Percentiles rank a stretch among this genome's conserved stretches.
phyloP scores from a whole-genome alignment of 176 grass and related monocot genomes.

The Carex scoparia region DNA sequence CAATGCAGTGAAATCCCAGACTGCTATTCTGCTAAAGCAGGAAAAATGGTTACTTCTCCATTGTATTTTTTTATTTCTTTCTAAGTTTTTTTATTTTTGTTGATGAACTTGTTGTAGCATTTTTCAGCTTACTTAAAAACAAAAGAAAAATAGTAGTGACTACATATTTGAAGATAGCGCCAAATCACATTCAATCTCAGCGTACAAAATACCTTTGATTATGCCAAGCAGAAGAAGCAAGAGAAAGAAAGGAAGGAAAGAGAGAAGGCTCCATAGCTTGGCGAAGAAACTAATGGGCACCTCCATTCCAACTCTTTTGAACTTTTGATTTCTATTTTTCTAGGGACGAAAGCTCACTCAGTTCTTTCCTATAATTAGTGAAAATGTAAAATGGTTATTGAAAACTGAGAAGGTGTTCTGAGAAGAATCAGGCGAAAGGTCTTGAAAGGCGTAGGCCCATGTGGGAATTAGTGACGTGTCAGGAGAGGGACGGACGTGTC shows the following conservation, averaged over 20 bases:
- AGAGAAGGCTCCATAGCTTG: constrained; percentile 69
- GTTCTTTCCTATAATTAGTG: background rate
- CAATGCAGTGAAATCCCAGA: background rate
- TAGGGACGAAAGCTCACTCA: background rate
- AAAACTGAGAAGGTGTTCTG: background rate
- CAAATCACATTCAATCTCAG: background rate
- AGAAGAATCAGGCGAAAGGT: background rate
- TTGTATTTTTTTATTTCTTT: background rate
- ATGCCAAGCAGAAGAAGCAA: constrained; percentile 56
- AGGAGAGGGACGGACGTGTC: background rate
- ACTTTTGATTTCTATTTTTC: background rate
- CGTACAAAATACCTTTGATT: constrained; percentile 46
- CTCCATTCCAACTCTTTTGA: constrained; percentile 39
- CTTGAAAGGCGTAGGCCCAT: background rate
- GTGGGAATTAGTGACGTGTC: background rate
- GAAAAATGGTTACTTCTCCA: background rate
- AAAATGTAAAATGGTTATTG: background rate
- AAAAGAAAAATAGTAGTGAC: background rate
- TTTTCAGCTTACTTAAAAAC: background rate
- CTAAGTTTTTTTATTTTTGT: background rate
- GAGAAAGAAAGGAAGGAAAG: constrained; percentile 74
- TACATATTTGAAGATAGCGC: background rate
- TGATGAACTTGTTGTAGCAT: background rate
- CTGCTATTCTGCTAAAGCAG: background rate
- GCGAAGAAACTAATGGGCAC: constrained; percentile 54